Evolutionary conservation across 371 early-diverging fungal species (phyloP), one percentile per base, ranked within the genome.

Genomic region (Actinomucor elegans): DNA sequence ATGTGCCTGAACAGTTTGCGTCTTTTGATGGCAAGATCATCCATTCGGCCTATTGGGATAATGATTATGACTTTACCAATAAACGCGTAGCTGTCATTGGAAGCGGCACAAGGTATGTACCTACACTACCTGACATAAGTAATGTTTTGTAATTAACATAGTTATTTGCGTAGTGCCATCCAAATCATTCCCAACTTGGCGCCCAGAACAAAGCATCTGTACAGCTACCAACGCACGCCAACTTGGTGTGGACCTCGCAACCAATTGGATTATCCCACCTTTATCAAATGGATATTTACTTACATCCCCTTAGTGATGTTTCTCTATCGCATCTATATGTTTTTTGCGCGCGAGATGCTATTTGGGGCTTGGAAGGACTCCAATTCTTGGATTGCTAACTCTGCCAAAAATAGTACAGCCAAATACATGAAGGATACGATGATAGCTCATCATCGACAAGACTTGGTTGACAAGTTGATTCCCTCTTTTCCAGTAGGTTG

Each of bases 31-130:
- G 74, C 15, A 41, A 32, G 12, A 34, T 61, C 5, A 38, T 77
- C 18, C 77, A 77, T 47, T 53, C 73, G 2, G 68, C 77, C 7
- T 61, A 64, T 23, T 82, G 83, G 80, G 74, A 82, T 46, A 47
- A 66, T 26, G 52, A 60, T 14, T 52, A 62, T 41, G 80, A 80
- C 50, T 59, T 77, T 44, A 75, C 68, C 8, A 56, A 66, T 56
- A 82, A 80, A 57, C 67, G 72, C 4, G 67, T 82, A 2, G 80
- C 79, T 28, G 60, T 82, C 5, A 63, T 82, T 51, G 83, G 83
- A 4, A 79, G 79, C 52, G 80, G 83, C 31, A 70, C 83, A 28
- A 75, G 80, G 79, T 80, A 71, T 17, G 11, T 17, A n/a, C n/a
- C n/a, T n/a, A n/a, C n/a, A n/a, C n/a, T n/a, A n/a, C n/a, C n/a